Evolutionary conservation across 2,329 filamentous ascomycete genomes (phyloP), one percentile per base, ranked within the genome.

Genomic region (Bipolaris gigantea): DNA sequence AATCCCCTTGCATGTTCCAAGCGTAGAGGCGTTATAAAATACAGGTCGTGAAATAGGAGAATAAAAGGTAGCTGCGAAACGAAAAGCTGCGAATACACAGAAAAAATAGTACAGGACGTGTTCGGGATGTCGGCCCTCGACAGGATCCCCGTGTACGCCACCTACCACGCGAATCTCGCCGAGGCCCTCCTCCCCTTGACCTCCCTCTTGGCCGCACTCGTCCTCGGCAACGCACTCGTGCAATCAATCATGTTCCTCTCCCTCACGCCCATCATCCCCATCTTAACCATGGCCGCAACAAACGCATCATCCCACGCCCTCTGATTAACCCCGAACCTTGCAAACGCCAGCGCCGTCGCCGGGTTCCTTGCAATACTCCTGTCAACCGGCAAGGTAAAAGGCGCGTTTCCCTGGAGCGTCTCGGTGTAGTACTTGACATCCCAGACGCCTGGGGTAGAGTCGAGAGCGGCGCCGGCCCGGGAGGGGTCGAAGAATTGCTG

Each of bases 391-490:
- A 74, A 55, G 0, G 64, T 71, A 27, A 68, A 70, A 0, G 73
- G 71, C 2, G 71, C 70, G 15, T 47, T 62, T 5, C 64, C 64
- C 1, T 39, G 52, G 30, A 64, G 59, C 1, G 71, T 75, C 51
- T 76, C 69, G 2, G 52, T 50, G 54, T 73, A 76, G 60, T 63
- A 75, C 18, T 65, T 69, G 45, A 67, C 67, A 49, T 75, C 73
- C 73, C 73, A 76, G 15, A 60, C 50, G 3, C 73, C 73, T 2
- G 70, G 67, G 1, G 73, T 74, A 1, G 67, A 66, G 58, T 76
- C 74, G 21, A 75, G 59, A 2, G 65, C 15, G 10, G 66, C 61
- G 1, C 67, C 67, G 0, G 63, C 61, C 10, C 53, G 35, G 3
- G 70, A 59, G 4, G 70, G 66, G 23, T 70, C 62, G 16, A 56